Percentiles rank a stretch among this genome's conserved stretches.
These are phyloP conservation scores for Babesia caballi DNA, from an alignment of 169 alveolate species.

Conservation along the genomic window DNA sequence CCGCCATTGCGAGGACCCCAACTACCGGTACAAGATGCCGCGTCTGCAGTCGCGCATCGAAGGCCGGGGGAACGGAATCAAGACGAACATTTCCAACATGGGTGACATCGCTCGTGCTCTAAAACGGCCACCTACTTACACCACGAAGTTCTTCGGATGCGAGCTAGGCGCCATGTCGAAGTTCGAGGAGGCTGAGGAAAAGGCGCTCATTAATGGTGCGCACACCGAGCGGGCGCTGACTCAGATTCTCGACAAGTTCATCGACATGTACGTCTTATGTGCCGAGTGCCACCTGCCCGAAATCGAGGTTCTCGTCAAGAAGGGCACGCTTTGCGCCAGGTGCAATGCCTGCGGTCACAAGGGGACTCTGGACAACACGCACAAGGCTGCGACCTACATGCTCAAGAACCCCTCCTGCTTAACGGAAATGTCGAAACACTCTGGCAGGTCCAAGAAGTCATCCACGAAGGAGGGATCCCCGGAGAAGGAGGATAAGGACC, in stretches of 20 bases:
- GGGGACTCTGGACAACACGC: slow-evolving; percentile 91
- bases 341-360: slow-evolving; percentile 98
- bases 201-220: slow-evolving; percentile 94
- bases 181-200: slow-evolving; percentile 90
- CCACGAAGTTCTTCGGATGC: slow-evolving; percentile 93
- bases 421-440: slow-evolving; percentile 29
- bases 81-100: slow-evolving; percentile 94
- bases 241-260: slow-evolving; percentile 93
- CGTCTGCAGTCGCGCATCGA: slow-evolving; percentile 88
- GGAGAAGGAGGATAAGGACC: slow-evolving; percentile 48
- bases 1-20: slow-evolving; percentile 91
- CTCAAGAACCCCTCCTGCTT: slow-evolving; percentile 86
- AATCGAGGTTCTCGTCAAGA: slow-evolving; percentile 88
- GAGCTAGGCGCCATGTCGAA: slow-evolving; percentile 94
- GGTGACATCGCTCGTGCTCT: slow-evolving; percentile 95
- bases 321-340: slow-evolving; percentile 82
- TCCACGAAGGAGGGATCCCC: slow-evolving; percentile 5
- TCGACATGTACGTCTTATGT: slow-evolving; percentile 96
- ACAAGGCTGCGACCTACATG: slow-evolving; percentile 94
- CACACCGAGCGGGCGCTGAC: slow-evolving; percentile 89
- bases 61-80: slow-evolving; percentile 96
- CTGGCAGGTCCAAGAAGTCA: slow-evolving; percentile 19
- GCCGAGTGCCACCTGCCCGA: slow-evolving; percentile 98
- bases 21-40: slow-evolving; percentile 96
- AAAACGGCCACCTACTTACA: slow-evolving; percentile 87